Evolutionary conservation across 768 basidiomycete genomes (phyloP).

Genomic region (Pulveroboletus sp.): DNA sequence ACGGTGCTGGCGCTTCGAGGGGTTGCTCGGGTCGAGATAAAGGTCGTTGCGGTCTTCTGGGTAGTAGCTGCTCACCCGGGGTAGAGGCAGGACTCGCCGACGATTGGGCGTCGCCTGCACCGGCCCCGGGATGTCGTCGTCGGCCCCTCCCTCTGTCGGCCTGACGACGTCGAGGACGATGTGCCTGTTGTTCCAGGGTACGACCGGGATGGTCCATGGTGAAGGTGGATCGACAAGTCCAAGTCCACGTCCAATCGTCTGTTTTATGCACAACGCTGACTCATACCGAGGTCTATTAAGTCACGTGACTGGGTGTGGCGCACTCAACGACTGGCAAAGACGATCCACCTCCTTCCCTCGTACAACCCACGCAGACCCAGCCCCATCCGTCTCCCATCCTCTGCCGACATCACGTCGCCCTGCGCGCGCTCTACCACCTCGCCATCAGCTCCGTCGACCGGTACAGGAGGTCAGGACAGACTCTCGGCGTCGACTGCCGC

Average conservation of each 20-base stretch:
- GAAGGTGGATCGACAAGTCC: background rate
- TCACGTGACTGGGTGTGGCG: no score
- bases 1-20: background rate
- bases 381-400: constrained; percentile 12
- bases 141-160: constrained; percentile 4
- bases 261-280: background rate
- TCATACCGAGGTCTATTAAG: background rate
- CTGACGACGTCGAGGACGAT: background rate
- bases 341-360: constrained; percentile 46
- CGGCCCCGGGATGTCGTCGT: background rate
- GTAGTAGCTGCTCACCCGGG: background rate
- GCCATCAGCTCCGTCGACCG: constrained; percentile 9
- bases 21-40: constrained; percentile 1
- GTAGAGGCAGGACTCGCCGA: background rate
- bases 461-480: constrained; percentile 28
- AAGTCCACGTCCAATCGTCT: no score
- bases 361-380: constrained; percentile 30
- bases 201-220: constrained; percentile 10
- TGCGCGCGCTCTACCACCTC: constrained; percentile 13
- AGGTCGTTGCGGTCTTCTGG: background rate
- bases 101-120: background rate
- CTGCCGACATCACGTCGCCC: constrained; percentile 12
- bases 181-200: background rate
- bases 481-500: constrained; percentile 32
- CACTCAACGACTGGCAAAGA: constrained; percentile 45